A percentile compares a stretch with the other conserved stretches of the same genome.
These are phyloP conservation scores for Lipomyces lipofer DNA, from an alignment of 805 yeast species.

Conservation along the genomic window DNA sequence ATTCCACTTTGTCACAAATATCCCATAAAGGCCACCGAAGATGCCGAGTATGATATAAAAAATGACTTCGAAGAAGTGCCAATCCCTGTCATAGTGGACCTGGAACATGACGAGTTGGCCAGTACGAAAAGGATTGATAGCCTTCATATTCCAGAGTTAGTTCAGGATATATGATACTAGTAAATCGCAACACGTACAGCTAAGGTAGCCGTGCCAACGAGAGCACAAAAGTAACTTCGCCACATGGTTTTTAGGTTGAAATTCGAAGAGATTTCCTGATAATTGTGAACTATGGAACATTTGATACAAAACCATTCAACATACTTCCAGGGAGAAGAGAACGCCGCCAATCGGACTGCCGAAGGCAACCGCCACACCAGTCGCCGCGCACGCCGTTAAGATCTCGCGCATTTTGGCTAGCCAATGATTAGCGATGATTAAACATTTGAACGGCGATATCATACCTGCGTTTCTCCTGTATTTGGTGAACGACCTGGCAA, in stretches of 20 bases:
- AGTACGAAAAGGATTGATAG: conserved; percentile 86
- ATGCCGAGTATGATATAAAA: conserved; percentile 75
- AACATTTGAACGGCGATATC: too few relatives aligned
- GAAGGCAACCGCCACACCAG: conserved; percentile 98
- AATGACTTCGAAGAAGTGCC: conserved; percentile 87
- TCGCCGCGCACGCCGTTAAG: conserved; percentile 88
- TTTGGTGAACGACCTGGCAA: conserved; percentile 55
- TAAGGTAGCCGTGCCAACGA: conserved; percentile 80
- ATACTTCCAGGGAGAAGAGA: conserved; percentile 74
- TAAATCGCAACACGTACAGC: conserved; percentile 41
- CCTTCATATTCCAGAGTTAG: conserved; percentile 29
- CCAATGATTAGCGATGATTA: too few relatives aligned
- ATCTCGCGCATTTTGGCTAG: conserved; percentile 50
- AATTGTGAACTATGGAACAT: background rate
- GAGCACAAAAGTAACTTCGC: conserved; percentile 88
- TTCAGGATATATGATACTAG: background rate
- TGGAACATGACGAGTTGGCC: conserved; percentile 93
- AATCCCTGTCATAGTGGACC: conserved; percentile 79
- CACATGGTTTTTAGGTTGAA: conserved; percentile 79
- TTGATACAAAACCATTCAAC: background rate
- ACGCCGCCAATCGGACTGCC: conserved; percentile 98
- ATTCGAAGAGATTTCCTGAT: conserved; percentile 66
- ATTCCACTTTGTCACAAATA: conserved; percentile 42
- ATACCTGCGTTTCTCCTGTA: conserved; percentile 39
- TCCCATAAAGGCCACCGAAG: conserved; percentile 89